Conservation (phyloP, 1,284 basidiomycete species). For the Sparassis latifolia region DNA sequence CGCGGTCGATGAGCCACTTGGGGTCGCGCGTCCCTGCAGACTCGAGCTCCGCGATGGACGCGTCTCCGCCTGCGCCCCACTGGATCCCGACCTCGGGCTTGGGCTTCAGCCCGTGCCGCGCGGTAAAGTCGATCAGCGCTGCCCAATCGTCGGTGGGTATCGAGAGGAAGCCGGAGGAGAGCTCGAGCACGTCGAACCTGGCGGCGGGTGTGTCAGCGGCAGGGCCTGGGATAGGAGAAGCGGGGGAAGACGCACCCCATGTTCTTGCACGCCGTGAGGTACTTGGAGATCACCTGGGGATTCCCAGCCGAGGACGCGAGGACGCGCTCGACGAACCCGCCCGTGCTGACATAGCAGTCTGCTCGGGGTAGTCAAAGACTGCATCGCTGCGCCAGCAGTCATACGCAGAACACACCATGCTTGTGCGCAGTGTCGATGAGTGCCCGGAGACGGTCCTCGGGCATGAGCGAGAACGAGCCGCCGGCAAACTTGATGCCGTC, state of each 20-base stretch:
- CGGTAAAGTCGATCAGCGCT: constrained; percentile 34
- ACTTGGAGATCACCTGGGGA: constrained; percentile 30
- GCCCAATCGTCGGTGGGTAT: constrained; percentile 40
- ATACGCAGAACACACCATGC: constrained; percentile 24
- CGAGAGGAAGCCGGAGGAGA: constrained; percentile 41
- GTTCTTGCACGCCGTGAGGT: constrained; percentile 34
- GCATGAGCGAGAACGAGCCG: constrained; percentile 40
- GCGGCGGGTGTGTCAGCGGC: not conserved
- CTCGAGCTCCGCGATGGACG: constrained; percentile 33
- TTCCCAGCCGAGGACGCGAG: constrained; percentile 31
- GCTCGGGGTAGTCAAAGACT: not conserved
- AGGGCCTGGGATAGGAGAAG: not conserved
- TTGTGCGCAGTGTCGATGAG: constrained; percentile 36
- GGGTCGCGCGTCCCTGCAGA: constrained; percentile 35
- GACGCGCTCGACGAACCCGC: constrained; percentile 39
- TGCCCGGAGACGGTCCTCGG: constrained; percentile 29
- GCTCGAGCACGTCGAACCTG: constrained; percentile 37
- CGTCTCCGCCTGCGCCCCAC: constrained; percentile 39
- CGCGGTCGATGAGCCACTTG: constrained; percentile 38
- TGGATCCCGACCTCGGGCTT: constrained; percentile 41
- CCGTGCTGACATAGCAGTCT: constrained; percentile 35
- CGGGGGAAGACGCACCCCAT: constrained; percentile 22
- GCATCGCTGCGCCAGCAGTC: not conserved
- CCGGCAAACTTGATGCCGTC: constrained; percentile 44
- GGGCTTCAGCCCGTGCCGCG: constrained; percentile 35